Evolutionary conservation across 305 asterid genomes (phyloP), one percentile per base, ranked within the genome.

Genomic region (Plantago coronopus): DNA sequence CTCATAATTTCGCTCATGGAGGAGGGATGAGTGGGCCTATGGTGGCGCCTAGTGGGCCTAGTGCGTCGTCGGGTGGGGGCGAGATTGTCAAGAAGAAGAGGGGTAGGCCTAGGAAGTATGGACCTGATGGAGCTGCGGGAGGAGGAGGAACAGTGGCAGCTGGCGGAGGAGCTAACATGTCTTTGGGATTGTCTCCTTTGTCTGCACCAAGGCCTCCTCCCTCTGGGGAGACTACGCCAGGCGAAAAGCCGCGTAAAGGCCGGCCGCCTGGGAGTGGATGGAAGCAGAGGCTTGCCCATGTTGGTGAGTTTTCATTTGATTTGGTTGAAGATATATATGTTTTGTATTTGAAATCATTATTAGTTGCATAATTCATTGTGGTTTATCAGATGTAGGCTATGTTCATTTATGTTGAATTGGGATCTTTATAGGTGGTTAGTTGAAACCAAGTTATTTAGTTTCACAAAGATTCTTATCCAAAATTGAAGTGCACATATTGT

Each of bases 31-130:
- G 44, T 68, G 71, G 70, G 66, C 53, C 74, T 25, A 54, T 59
- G 14, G 71, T 74, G 48, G 14, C 37, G 38, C 38, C 31, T 21
- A 22, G 38, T 13, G 42, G 58, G 57, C 38, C 31, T 21, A 22
- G 38, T 13, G 42, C 40, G 57, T 23, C 16, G 38, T 23, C 37
- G 9, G 57, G 34, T 50, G 56, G 83, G n/a, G 60, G 62, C 22
- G 89, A 76, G 69, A 65, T 80, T 9, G 83, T 70, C 68, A 86
- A 80, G 78, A 85, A 83, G 71, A 88, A 88, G 83, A 78, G 95
- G 72, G 95, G 95, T 15, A 78, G 96, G 66, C 95, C 95, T 1
- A 70, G 95, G 64, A 88, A 88, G 57, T 83, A 83, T 55, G 90
- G 76, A 14, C 85, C 89, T 9, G 90, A 88, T 69, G 95, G 90